Percentiles rank a stretch among this genome's conserved stretches.
Conservation (phyloP, 163 green algal genomes). For the Scenedesmus sp. region DNA sequence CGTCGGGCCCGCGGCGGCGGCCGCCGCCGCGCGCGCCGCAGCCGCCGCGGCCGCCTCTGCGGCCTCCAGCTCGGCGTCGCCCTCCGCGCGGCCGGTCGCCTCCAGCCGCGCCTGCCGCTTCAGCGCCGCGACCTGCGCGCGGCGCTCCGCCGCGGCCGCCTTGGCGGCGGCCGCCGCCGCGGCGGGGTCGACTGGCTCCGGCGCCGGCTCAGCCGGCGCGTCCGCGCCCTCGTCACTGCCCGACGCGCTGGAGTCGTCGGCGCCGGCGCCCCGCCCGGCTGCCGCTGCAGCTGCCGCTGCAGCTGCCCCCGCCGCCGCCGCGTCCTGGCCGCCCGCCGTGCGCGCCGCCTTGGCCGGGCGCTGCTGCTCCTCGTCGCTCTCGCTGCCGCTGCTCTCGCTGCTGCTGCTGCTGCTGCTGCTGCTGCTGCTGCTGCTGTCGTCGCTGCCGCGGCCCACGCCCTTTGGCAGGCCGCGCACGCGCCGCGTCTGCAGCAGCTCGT, state of each 20-base stretch:
- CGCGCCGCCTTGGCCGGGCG: slow-evolving; percentile 1
- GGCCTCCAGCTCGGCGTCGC: slow-evolving; percentile 18
- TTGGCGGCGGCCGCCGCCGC: slow-evolving; percentile 3
- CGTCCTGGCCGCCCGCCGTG: neutral
- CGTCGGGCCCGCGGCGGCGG: slow-evolving; percentile 35
- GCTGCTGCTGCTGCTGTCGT: slow-evolving; percentile 1
- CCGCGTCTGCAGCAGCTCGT: slow-evolving; percentile 31
- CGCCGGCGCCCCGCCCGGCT: no score
- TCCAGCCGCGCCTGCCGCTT: slow-evolving; percentile 32
- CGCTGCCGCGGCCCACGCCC: slow-evolving; percentile 4
- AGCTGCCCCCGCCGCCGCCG: neutral
- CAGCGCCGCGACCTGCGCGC: neutral
- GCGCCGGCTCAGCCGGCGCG: neutral
- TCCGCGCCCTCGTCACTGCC: no score
- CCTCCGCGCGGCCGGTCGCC: slow-evolving; percentile 8
- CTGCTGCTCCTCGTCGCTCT: slow-evolving; percentile 21
- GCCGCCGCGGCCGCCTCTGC: slow-evolving; percentile 37
- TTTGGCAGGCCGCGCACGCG: neutral
- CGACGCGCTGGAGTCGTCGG: no score
- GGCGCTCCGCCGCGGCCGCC: slow-evolving; percentile 1
- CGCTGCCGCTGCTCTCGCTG: slow-evolving; percentile 16
- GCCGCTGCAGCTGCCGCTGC: slow-evolving; percentile 29
- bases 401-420: slow-evolving; percentile 33
- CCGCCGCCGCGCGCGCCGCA: slow-evolving; percentile 44
- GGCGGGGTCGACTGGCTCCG: neutral